Percentiles rank a stretch among this genome's conserved stretches.
These are phyloP conservation scores for Tulasnella sp. DNA, from an alignment of 768 basidiomycete genomes.

Conservation along the genomic window DNA sequence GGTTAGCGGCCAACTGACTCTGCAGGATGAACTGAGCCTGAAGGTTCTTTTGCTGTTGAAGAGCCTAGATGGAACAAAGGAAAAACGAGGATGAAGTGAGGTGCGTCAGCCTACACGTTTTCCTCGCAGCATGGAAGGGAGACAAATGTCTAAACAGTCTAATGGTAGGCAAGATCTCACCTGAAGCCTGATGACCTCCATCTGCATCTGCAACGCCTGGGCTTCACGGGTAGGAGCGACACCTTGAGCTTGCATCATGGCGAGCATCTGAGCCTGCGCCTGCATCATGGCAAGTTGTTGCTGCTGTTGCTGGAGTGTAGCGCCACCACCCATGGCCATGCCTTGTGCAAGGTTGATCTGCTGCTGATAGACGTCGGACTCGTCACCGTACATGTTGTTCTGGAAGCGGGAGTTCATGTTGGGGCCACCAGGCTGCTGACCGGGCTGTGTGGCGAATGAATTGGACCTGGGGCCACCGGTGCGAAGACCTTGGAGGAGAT, in stretches of 20 bases:
- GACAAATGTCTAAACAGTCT: constrained; percentile 35
- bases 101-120: constrained; percentile 24
- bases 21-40: constrained; percentile 18
- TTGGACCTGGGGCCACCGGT: constrained; percentile 82
- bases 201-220: constrained; percentile 67
- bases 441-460: constrained; percentile 33
- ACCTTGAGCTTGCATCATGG: constrained; percentile 1
- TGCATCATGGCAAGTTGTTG: constrained; percentile 39
- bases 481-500: constrained; percentile 78
- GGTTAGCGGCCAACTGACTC: constrained; percentile 30
- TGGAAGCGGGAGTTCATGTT: constrained; percentile 34
- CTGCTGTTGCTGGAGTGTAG: constrained; percentile 51
- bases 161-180: constrained; percentile 30
- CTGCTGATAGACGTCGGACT: constrained; percentile 45
- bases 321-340: constrained; percentile 45
- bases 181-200: constrained; percentile 74
- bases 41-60: constrained; percentile 44
- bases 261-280: constrained; percentile 30
- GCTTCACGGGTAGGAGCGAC: constrained; percentile 24
- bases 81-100: background rate
- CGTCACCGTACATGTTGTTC: constrained; percentile 42
- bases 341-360: constrained; percentile 39
- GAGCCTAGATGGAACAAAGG: constrained; percentile 26
- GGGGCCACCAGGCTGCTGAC: constrained; percentile 48
- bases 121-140: constrained; percentile 56